Evolutionary conservation across 31 red algal genomes (phyloP), one percentile per base, ranked within the genome.

Genomic region (Asparagopsis taxiformis): DNA sequence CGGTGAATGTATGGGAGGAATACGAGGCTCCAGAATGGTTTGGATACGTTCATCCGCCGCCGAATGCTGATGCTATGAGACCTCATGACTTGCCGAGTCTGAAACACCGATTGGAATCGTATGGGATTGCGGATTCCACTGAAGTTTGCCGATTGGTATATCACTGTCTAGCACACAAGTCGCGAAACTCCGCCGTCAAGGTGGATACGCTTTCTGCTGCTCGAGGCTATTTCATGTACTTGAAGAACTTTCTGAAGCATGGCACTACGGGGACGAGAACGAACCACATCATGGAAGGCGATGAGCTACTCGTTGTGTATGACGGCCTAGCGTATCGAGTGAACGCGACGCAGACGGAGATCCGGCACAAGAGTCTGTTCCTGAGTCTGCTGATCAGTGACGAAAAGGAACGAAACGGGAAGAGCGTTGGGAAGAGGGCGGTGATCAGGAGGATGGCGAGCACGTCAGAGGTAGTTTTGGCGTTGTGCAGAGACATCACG

Each of bases 21-120:
- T 84, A 84, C 33, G 80, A 84, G 25, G 59, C 80, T 2, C 80
- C 80, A 28, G 80, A 84, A 67, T 84, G 80, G 80, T 84, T 84
- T 66, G 80, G 80, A 2, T 84, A 84, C 46, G 74, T 84, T 58
- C 80, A 84, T 37, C 80, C 80, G 24, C 80, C 80, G 22, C 80
- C 80, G 23, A 84, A 84, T 31, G 80, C 80, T 1, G 80, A 84
- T 41, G 67, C 80, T 5, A 72, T 84, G 60, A 29, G 80, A 2
- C 80, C 80, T 6, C 31, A 66, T 0, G 68, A 72, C 39, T 31
- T 84, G n/a, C 24, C 55, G 11, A 31, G 71, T 15, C 80, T 84
- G 1, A 71, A 71, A 17, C 65, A 74, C 22, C 80, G 80, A 23
- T 46, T 84, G 46, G 80, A 84, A 21, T 57, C 80, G 1, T 84